Percentiles rank a stretch among this genome's conserved stretches.
These are phyloP conservation scores for Fusarium sp. DNA, from an alignment of 2,329 filamentous ascomycete genomes.

Conservation along the genomic window DNA sequence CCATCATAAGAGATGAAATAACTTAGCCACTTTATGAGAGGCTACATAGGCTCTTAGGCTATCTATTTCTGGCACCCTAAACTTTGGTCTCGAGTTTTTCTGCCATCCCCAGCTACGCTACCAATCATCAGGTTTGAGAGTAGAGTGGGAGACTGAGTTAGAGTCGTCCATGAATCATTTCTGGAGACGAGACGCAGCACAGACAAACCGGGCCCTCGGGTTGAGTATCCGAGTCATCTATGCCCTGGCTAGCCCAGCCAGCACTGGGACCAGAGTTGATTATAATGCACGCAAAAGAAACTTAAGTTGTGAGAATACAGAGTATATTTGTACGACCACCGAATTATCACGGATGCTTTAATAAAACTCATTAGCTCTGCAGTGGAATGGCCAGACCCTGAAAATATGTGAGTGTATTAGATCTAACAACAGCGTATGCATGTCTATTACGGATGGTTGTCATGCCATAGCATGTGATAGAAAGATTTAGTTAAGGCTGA, in stretches of 20 bases:
- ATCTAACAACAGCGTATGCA: background rate
- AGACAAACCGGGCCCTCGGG: constrained; percentile 28
- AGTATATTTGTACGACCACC: background rate
- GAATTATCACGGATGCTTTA: background rate
- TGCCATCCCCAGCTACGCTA: too few species aligned
- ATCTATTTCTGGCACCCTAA: too few species aligned
- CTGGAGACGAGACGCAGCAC: constrained; percentile 23
- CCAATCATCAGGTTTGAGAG: constrained; percentile 1
- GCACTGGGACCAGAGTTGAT: background rate
- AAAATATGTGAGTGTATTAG: too few species aligned
- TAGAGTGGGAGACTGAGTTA: constrained; percentile 7
- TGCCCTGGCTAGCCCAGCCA: constrained; percentile 19
- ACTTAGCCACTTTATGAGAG: too few species aligned
- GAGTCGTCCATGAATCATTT: constrained; percentile 14
- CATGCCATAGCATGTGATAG: background rate
- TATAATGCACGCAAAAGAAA: too few species aligned
- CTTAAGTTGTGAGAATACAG: background rate
- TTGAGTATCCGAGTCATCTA: constrained; percentile 18
- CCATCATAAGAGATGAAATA: too few species aligned
- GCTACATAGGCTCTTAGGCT: too few species aligned
- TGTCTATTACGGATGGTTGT: background rate
- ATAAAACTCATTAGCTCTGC: background rate
- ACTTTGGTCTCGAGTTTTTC: too few species aligned
- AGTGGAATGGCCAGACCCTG: too few species aligned
- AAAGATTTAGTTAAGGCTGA: background rate